Percentiles rank a stretch among this genome's conserved stretches.
These are phyloP conservation scores for Citrus reticulata DNA, from an alignment of 345 rosid species.

Conservation along the genomic window DNA sequence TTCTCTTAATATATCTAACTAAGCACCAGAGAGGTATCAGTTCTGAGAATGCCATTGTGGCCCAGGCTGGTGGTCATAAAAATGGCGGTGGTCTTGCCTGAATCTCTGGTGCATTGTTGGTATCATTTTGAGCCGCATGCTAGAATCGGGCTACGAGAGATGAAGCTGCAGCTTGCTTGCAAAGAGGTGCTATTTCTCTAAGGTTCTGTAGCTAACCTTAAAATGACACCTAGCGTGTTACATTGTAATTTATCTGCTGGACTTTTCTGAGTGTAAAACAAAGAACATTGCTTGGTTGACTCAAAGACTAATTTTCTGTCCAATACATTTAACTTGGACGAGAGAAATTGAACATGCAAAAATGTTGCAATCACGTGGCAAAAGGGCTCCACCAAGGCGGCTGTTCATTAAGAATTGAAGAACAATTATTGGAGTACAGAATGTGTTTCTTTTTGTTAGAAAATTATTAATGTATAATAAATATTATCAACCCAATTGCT, in stretches of 20 bases:
- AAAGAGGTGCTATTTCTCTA: background rate
- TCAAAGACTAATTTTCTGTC: background rate
- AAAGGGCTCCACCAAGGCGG: conserved; percentile 1
- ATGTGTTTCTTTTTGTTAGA: background rate
- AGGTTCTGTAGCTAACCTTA: background rate
- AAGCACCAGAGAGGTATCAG: background rate
- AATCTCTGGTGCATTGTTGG: background rate
- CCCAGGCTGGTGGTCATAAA: background rate
- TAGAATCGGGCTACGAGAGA: background rate
- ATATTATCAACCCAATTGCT: background rate
- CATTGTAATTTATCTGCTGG: background rate
- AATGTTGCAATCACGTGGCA: background rate
- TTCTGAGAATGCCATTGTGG: background rate
- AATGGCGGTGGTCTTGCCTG: background rate
- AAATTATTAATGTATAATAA: background rate
- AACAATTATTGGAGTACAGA: background rate
- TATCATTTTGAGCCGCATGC: background rate
- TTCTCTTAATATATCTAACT: background rate
- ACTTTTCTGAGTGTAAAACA: background rate
- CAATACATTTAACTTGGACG: background rate
- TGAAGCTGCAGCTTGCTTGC: conserved; percentile 4
- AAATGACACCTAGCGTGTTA: background rate
- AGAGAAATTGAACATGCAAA: background rate
- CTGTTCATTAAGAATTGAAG: background rate
- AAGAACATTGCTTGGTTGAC: background rate